Conservation (phyloP, 371 early-diverging fungal genomes). For the Mycotypha africana region DNA sequence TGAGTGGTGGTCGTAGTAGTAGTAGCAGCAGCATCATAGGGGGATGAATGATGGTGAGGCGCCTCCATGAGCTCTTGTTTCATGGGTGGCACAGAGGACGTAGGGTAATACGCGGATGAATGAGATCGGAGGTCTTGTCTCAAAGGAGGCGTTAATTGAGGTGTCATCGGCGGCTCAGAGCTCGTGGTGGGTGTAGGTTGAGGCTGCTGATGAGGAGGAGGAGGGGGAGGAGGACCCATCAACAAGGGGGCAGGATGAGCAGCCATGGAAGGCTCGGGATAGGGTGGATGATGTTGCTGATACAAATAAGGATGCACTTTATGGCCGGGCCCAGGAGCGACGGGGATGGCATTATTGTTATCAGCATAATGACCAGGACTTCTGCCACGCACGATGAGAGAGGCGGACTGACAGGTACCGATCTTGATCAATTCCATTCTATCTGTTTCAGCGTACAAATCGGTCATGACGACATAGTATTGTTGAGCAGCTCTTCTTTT, state of each 20-base stretch:
- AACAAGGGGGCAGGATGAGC: background rate
- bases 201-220: background rate
- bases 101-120: no score
- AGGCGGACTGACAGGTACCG: constrained; percentile 60
- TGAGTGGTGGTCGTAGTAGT: background rate
- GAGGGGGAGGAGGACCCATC: background rate
- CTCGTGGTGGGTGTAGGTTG: background rate
- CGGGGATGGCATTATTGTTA: constrained; percentile 7
- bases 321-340: no score
- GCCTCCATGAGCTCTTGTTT: no score
- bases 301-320: no score
- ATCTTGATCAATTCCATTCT: constrained; percentile 37
- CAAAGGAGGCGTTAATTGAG: no score
- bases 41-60: no score
- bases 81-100: no score
- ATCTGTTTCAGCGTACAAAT: constrained; percentile 54
- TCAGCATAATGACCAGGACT: constrained; percentile 82
- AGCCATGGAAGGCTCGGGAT: background rate
- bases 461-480: constrained; percentile 61
- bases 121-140: no score
- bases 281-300: no score
- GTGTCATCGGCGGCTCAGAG: no score
- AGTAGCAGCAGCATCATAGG: no score
- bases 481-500: constrained; percentile 78
- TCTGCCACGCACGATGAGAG: constrained; percentile 80